phyloP scores from a whole-genome alignment of 106 monocot genomes.

The Apostasia shenzhenica region DNA sequence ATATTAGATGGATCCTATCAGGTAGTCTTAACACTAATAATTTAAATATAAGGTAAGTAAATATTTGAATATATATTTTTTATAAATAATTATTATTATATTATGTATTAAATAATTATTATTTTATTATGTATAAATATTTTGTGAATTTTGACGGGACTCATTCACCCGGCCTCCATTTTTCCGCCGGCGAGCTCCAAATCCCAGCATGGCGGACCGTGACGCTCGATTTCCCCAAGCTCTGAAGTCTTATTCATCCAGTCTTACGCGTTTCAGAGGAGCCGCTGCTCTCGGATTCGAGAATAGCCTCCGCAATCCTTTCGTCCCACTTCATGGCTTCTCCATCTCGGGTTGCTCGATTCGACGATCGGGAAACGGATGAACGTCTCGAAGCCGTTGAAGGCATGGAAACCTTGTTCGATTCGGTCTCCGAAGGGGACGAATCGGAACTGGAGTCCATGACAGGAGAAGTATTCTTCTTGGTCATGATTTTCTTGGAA shows the following conservation, averaged over 20 bases:
- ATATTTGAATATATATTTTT: too few species aligned
- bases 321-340: constrained; percentile 2
- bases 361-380: constrained; percentile 1
- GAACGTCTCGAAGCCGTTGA: not conserved
- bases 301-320: too few species aligned
- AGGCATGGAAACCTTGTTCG: not conserved
- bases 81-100: too few species aligned
- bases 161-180: too few species aligned
- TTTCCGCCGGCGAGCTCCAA: not conserved
- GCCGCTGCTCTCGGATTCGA: not conserved
- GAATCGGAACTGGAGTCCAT: constrained; percentile 23
- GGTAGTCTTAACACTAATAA: too few species aligned
- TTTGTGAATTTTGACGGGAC: too few species aligned
- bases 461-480: constrained; percentile 22
- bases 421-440: constrained; percentile 7
- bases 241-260: not conserved
- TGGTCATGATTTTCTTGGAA: not conserved
- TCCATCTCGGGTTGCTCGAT: not conserved
- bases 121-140: too few species aligned
- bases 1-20: too few species aligned
- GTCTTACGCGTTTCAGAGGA: not conserved
- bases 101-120: too few species aligned
- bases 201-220: not conserved
- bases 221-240: constrained; percentile 1
- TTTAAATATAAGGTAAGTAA: too few species aligned